A percentile compares a stretch with the other conserved stretches of the same genome.
Evolutionary conservation across 495 filamentous ascomycete genomes (phyloP).

Genomic region (Xylaria sp.): DNA sequence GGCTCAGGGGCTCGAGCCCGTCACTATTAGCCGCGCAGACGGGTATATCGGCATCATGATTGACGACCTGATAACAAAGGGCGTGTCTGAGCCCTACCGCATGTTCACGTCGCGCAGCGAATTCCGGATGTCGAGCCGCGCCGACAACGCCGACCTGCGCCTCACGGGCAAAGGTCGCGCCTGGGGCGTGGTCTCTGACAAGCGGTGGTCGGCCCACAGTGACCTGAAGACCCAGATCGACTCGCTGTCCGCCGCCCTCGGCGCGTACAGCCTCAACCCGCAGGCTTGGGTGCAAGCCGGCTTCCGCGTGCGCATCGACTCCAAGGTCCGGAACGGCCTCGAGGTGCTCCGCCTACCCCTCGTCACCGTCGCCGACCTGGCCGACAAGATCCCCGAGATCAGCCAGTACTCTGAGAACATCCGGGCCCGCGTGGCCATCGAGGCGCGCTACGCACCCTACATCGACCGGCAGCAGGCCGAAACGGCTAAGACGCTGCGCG

Average conservation of each 20-base stretch:
- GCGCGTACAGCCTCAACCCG: slow-evolving; percentile 58
- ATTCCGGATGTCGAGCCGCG: slow-evolving; percentile 87
- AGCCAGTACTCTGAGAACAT: slow-evolving; percentile 61
- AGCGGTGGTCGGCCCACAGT: slow-evolving; percentile 75
- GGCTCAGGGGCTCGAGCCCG: slow-evolving; percentile 65
- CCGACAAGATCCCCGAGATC: slow-evolving; percentile 58
- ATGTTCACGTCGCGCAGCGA: slow-evolving; percentile 98
- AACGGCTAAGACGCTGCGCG: slow-evolving; percentile 70
- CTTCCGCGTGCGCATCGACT: slow-evolving; percentile 68
- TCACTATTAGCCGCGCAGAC: slow-evolving; percentile 81
- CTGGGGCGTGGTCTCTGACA: slow-evolving; percentile 79
- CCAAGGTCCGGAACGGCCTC: slow-evolving; percentile 68
- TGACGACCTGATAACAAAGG: slow-evolving; percentile 96
- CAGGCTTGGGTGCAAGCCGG: slow-evolving; percentile 72
- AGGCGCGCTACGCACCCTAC: slow-evolving; percentile 85
- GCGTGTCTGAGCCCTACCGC: slow-evolving; percentile 94
- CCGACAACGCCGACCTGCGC: slow-evolving; percentile 92
- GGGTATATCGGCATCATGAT: slow-evolving; percentile 99
- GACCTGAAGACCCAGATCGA: slow-evolving; percentile 67
- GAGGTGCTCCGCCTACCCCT: slow-evolving; percentile 74
- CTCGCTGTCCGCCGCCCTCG: slow-evolving; percentile 67
- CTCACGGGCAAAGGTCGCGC: slow-evolving; percentile 79
- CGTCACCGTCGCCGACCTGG: slow-evolving; percentile 62
- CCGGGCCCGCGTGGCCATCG: slow-evolving; percentile 73
- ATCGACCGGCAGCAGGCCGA: slow-evolving; percentile 70